Evolutionary conservation across 257 asterid genomes (phyloP), one percentile per base, ranked within the genome.

Genomic region (Echites panduratus): DNA sequence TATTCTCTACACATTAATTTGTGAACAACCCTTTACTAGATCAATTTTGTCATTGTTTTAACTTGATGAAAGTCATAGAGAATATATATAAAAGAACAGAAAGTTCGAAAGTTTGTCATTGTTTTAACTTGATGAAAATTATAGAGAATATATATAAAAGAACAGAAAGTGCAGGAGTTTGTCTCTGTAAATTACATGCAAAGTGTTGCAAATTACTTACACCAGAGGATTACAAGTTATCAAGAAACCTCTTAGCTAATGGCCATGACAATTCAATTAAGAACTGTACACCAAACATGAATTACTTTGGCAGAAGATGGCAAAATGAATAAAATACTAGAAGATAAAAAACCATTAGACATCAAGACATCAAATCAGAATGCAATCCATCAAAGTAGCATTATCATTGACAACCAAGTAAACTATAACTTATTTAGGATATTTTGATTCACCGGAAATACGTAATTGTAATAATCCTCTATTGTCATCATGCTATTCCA

Each of bases 401-500:
- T 5, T 7, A 41, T 41, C 45, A 41, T 41, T 41, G 45, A 7
- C 7, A 41, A 41, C 9, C 45, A 41, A 41, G 44, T 41, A 4
- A 41, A 5, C 2, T 7, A 5, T 0, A 41, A 41, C 45, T 26
- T 69, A 26, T 32, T 7, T 44, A 9, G 44, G 20, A 48, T 12
- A 68, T 32, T 9, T 44, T 32, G n/a, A 53, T 73, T 49, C 71
- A 83, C 87, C 76, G 87, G 84, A 74, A 79, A 84, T 49, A 84
- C 67, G 77, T 79, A 71, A 24, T 0, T 48, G 56, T 84, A 81
- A 43, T 81, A 84, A 77, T 84, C 87, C 76, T 75, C 84, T 62
- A 84, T 84, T 35, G 85, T 84, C 75, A 81, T 22, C 88, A 81
- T 79, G 62, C 84, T 79, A 57, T 81, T 81, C 85, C 88, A 84